A percentile compares a stretch with the other conserved stretches of the same genome.
Evolutionary conservation across 345 rosid species (phyloP).

Genomic region (Raphanus raphanistrum): DNA sequence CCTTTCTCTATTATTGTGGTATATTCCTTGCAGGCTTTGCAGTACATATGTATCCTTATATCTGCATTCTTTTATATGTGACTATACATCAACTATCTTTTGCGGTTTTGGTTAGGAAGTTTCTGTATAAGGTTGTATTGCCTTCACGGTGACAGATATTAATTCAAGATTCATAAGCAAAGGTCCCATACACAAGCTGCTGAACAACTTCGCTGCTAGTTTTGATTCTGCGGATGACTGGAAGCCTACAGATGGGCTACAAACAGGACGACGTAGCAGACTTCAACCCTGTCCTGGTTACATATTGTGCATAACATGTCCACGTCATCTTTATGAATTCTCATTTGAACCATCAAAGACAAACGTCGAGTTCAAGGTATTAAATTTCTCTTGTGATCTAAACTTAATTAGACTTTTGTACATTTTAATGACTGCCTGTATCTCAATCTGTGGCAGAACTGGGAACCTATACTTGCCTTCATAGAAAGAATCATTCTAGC

Average conservation of each 20-base stretch:
- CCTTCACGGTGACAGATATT: conserved; percentile 80
- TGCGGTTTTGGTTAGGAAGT: conserved; percentile 1
- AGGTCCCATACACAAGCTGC: conserved; percentile 83
- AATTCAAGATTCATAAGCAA: conserved; percentile 74
- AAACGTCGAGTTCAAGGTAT: conserved; percentile 82
- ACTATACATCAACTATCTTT: conserved; percentile 12
- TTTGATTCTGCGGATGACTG: conserved; percentile 50
- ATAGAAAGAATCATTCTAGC: conserved; percentile 55
- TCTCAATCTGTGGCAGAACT: conserved; percentile 51
- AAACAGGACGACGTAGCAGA: conserved; percentile 58
- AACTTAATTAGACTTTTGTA: neutral
- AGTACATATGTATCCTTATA: conserved; percentile 80
- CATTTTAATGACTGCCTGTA: neutral
- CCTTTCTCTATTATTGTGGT: conserved; percentile 19
- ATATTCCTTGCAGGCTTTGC: conserved; percentile 70
- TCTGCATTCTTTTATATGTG: conserved; percentile 5
- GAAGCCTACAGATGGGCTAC: conserved; percentile 41
- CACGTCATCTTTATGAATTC: conserved; percentile 65
- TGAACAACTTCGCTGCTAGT: conserved; percentile 60
- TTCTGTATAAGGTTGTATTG: conserved; percentile 41
- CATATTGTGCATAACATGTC: conserved; percentile 67
- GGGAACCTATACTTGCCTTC: conserved; percentile 61
- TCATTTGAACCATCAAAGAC: conserved; percentile 83
- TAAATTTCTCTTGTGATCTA: conserved; percentile 20
- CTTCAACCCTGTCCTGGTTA: conserved; percentile 59